Conservation (phyloP, 768 basidiomycete genomes). For the Suillus spraguei region DNA sequence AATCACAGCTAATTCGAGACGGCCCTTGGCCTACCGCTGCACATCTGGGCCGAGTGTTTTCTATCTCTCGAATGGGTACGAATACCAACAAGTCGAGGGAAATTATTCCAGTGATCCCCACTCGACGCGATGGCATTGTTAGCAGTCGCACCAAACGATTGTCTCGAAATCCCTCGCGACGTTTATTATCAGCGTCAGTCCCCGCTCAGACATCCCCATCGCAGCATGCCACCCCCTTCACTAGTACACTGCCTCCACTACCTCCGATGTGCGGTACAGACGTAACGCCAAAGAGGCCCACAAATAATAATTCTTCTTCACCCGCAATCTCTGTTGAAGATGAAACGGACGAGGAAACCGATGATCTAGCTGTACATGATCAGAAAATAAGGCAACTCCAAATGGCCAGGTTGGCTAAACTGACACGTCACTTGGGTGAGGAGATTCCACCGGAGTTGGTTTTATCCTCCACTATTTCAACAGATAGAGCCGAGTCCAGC, state of each 20-base stretch:
- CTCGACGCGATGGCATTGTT: neutral
- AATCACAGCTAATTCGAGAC: slow-evolving; percentile 33
- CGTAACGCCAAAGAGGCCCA: slow-evolving; percentile 17
- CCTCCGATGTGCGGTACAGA: slow-evolving; percentile 18
- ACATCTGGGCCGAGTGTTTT: slow-evolving; percentile 47
- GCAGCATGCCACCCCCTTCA: slow-evolving; percentile 7
- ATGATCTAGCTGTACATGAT: slow-evolving; percentile 8
- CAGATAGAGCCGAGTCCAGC: neutral
- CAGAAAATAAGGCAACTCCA: slow-evolving; percentile 26
- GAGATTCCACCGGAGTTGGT: slow-evolving; percentile 40
- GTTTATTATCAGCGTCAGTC: slow-evolving; percentile 3
- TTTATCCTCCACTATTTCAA: slow-evolving; percentile 14
- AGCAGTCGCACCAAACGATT: slow-evolving; percentile 6
- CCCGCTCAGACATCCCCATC: slow-evolving; percentile 10
- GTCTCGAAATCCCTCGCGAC: slow-evolving; percentile 5
- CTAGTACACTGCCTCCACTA: slow-evolving; percentile 13
- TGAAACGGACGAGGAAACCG: slow-evolving; percentile 12
- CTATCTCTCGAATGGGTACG: slow-evolving; percentile 30
- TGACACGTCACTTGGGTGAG: slow-evolving; percentile 41
- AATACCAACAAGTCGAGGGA: slow-evolving; percentile 10
- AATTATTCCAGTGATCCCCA: neutral
- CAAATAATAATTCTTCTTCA: slow-evolving; percentile 17
- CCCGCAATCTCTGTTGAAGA: slow-evolving; percentile 15
- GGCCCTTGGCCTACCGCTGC: slow-evolving; percentile 35
- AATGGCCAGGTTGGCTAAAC: slow-evolving; percentile 37